phyloP scores from a whole-genome alignment of 257 asterid genomes.

The Dorcoceras hygrometricum region DNA sequence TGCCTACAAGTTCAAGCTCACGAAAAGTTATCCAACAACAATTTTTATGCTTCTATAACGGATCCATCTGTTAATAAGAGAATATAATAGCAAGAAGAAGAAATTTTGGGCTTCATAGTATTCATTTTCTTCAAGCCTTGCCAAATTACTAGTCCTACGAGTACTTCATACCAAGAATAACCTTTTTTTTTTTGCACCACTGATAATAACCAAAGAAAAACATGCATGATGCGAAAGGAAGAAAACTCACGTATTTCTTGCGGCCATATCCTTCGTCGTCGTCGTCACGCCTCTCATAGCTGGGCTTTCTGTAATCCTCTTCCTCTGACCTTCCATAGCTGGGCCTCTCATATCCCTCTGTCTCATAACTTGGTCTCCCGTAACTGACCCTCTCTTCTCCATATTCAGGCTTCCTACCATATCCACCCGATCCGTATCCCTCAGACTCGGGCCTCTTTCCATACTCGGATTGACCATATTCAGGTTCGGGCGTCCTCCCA shows the following conservation, averaged over 20 bases:
- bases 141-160: no score
- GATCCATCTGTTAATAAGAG: background rate
- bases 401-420: background rate
- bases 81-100: background rate
- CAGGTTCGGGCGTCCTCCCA: background rate
- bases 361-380: slow-evolving; percentile 32
- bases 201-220: no score
- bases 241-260: slow-evolving; percentile 17
- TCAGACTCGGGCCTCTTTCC: background rate
- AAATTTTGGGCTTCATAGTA: background rate
- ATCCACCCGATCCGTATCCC: background rate
- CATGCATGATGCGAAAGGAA: background rate
- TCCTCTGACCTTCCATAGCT: slow-evolving; percentile 69
- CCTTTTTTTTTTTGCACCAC: no score
- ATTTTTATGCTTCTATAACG: background rate
- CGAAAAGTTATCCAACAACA: background rate
- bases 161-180: no score
- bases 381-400: slow-evolving; percentile 36
- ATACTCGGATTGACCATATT: background rate
- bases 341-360: slow-evolving; percentile 48
- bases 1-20: background rate
- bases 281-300: slow-evolving; percentile 50
- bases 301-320: slow-evolving; percentile 50
- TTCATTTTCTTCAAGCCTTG: background rate
- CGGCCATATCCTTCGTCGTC: slow-evolving; percentile 54